A percentile compares a stretch with the other conserved stretches of the same genome.
phyloP scores from a whole-genome alignment of 495 filamentous ascomycete genomes.

The Neurospora pannonica region DNA sequence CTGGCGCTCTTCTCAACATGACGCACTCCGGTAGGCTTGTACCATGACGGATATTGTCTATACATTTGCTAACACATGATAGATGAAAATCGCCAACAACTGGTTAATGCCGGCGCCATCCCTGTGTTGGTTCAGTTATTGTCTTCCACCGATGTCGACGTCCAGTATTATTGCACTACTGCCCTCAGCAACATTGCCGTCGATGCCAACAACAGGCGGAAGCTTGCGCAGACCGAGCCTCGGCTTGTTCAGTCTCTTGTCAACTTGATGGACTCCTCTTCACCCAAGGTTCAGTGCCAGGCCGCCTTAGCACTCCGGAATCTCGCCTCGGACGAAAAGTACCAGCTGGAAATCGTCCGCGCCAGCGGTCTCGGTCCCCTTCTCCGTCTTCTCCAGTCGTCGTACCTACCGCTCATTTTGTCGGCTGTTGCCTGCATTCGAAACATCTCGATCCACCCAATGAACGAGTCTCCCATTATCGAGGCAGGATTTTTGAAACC shows the following conservation, averaged over 20 bases:
- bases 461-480: constrained; percentile 98
- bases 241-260: constrained; percentile 88
- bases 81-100: constrained; percentile 96
- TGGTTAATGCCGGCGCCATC: constrained; percentile 93
- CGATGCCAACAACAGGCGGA: constrained; percentile 80
- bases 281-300: constrained; percentile 96
- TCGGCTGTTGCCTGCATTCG: constrained; percentile 97
- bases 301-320: constrained; percentile 91
- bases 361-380: constrained; percentile 76
- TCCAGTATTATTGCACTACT: constrained; percentile 99
- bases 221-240: constrained; percentile 78
- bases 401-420: constrained; percentile 89
- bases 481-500: constrained; percentile 93
- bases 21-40: constrained; percentile 80
- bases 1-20: constrained; percentile 94
- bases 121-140: constrained; percentile 92
- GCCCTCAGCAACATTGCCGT: constrained; percentile 98
- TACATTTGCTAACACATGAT: constrained; percentile 16
- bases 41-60: background rate
- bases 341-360: constrained; percentile 93
- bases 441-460: constrained; percentile 97
- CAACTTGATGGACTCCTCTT: constrained; percentile 92
- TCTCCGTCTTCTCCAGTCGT: constrained; percentile 81
- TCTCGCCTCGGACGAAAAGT: constrained; percentile 95
- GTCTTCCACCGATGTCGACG: constrained; percentile 85